Evolutionary conservation across 768 basidiomycete species (phyloP), one percentile per base, ranked within the genome.

Genomic region (Scleroderma bovista): DNA sequence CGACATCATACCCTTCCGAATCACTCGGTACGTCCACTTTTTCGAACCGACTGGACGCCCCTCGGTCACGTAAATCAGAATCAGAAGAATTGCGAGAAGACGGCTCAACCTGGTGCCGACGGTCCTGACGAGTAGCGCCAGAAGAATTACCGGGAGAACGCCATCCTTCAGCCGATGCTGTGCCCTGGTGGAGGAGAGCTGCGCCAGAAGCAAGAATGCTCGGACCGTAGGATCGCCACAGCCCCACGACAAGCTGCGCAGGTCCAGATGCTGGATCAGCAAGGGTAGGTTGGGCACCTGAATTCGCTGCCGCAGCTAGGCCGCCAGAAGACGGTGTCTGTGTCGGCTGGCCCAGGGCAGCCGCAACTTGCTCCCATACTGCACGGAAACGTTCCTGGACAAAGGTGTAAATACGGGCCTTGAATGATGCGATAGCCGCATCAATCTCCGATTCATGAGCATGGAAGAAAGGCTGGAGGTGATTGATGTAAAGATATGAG

Each of bases 381-480:
- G 75, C 72, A 46, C 81, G 74, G 11, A 84, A 60, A 9, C 79
- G 77, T 26, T 80, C 76, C 58, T 88, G 88, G 6, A 90, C 48
- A 62, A 84, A 86, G 12, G 72, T 56, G 65, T 85, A 87, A 10
- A 80, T 63, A 15, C 75, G 73, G 5, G 70, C 69, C 60, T 84
- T 81, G 56, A 84, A 65, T 46, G 81, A 75, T 3, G 85, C 82
- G 36, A 96, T 78, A 6, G 85, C 74, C 13, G 79, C 78, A 64
- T 97, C 93, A 63, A 97, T 94, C 63, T 92, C 83, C 1, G 72
- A 59, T 67, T 97, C 93, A 62, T 96, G 88, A 17, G 78, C 71
- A 46, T 76, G 76, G 67, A 97, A 87, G 71, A 91, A 83, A 0
- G 94, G 93, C 31, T 83, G 80, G 12, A 97, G 81, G 54, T 91